Base-by-base conservation (phyloP, 805 yeast species). In the Schwanniomyces occidentalis region DNA sequence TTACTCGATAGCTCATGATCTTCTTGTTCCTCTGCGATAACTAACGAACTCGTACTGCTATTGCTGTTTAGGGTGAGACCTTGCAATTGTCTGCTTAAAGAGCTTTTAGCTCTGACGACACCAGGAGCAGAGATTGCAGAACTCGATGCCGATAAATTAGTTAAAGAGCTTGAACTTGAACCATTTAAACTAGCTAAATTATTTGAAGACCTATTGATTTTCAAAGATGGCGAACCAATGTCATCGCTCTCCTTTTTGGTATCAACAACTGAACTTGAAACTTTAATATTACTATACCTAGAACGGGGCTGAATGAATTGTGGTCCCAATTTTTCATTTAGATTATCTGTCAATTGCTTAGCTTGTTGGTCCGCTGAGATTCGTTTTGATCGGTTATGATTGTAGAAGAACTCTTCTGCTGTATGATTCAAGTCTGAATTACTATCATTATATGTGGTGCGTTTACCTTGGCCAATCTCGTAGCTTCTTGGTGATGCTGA, bases 371-470 rank as follows among this genome's bases (percentile, higher is more conserved):
- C 32, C 24, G 24, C 15, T 8, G 41, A 22, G 6, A 24, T 16
- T 15, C 30, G 20, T n/a, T 19, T 33, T 5, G 35, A 18, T n/a
- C n/a, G n/a, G 18, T 27, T 38, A 37, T 45, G 37, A 16, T 46
- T 49, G 37, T 67, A 66, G 48, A 79, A 78, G 47, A 77, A 76
- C 27, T 76, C 80, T 44, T 76, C 78, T 2, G 74, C 76, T 1
- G 82, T 69, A 8, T 60, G 55, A n/a, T 45, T 35, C n/a, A 56
- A 53, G 25, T 34, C 49, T 35, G 36, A 44, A 41, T 15, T 22
- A 12, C 20, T 31, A 10, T 39, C 43, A 26, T 27, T 28, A 17
- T 30, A 24, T 15, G 36, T 23, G 8, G 27, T 17, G 4, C 30
- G 16, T 15, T 16, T 9, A 16, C 27, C 23, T 21, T 23, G 21